Evolutionary conservation across 441 rosid species (phyloP).

Genomic region (Bruguiera hainesii): DNA sequence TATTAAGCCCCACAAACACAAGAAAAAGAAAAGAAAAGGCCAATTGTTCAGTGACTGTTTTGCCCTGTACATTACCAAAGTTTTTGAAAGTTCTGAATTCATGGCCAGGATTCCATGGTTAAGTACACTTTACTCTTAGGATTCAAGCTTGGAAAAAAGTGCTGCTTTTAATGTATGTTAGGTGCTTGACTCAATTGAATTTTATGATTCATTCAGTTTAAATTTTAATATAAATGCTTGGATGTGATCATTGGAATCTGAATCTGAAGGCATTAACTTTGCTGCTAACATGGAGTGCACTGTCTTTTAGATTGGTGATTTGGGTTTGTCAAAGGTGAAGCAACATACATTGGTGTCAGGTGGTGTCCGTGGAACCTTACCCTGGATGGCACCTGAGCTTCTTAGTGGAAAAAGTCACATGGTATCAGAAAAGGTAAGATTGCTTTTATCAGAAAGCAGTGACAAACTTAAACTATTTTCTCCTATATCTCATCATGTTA

Average conservation of each 20-base stretch:
- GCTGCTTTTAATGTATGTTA: conserved; percentile 12
- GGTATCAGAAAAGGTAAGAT: conserved; percentile 91
- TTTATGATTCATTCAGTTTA: neutral
- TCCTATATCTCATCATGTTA: conserved; percentile 3
- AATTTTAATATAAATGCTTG: neutral
- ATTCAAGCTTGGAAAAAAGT: conserved; percentile 4
- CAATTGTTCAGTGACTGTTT: neutral
- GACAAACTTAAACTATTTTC: neutral
- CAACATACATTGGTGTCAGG: conserved; percentile 96
- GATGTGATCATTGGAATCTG: neutral
- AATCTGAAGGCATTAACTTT: conserved; percentile 4
- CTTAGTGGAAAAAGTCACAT: conserved; percentile 95
- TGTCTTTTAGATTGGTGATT: conserved; percentile 78
- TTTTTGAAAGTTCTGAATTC: conserved; percentile 16
- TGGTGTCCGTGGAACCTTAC: conserved; percentile 98
- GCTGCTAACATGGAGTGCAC: conserved; percentile 16
- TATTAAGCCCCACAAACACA: neutral
- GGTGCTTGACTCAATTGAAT: conserved; percentile 1
- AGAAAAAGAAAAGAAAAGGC: no score
- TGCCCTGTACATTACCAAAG: neutral
- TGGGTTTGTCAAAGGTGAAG: conserved; percentile 94
- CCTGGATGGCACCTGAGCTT: conserved; percentile 99
- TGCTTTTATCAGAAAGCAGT: neutral
- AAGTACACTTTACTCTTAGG: neutral
- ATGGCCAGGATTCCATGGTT: conserved; percentile 13